Percentiles rank a stretch among this genome's conserved stretches.
phyloP scores from a whole-genome alignment of 139 green algal genomes.

The Chlorella sp. region DNA sequence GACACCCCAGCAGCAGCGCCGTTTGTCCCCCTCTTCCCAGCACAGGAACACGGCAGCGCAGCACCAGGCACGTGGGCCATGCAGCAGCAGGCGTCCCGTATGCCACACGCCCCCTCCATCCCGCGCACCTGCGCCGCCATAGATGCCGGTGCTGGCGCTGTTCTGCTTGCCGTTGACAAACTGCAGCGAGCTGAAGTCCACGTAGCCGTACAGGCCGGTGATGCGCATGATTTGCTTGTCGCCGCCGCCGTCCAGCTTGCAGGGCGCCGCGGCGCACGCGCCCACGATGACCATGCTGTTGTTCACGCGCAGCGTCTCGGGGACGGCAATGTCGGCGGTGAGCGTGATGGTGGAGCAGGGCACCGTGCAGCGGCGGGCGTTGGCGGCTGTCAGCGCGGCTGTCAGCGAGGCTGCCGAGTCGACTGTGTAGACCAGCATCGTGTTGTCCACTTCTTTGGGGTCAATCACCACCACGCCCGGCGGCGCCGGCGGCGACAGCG shows the following conservation, averaged over 20 bases:
- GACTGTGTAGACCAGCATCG: constrained; percentile 9
- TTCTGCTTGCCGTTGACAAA: constrained; percentile 23
- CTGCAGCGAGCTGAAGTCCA: background rate
- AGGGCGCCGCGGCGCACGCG: constrained; percentile 3
- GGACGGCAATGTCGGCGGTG: background rate
- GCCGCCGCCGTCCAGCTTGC: constrained; percentile 24
- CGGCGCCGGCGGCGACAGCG: background rate
- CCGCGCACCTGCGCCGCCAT: constrained; percentile 21
- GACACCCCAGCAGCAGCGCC: background rate
- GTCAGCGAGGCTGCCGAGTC: background rate
- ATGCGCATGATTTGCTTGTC: constrained; percentile 13
- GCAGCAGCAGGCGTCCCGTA: background rate
- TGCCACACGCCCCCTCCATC: background rate
- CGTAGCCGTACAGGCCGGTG: background rate
- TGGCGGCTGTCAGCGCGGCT: background rate
- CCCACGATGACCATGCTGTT: background rate
- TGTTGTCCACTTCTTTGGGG: background rate
- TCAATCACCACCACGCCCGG: constrained; percentile 7
- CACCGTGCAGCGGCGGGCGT: constrained; percentile 21
- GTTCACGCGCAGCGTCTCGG: constrained; percentile 13
- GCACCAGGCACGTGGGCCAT: too few species aligned
- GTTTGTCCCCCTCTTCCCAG: too few species aligned
- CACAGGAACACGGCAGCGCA: too few species aligned
- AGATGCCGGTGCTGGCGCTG: background rate
- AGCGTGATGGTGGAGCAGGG: constrained; percentile 28